Evolutionary conservation across 164 flowering plant genomes (phyloP), one percentile per base, ranked within the genome.

Genomic region (Akebia trifoliata): DNA sequence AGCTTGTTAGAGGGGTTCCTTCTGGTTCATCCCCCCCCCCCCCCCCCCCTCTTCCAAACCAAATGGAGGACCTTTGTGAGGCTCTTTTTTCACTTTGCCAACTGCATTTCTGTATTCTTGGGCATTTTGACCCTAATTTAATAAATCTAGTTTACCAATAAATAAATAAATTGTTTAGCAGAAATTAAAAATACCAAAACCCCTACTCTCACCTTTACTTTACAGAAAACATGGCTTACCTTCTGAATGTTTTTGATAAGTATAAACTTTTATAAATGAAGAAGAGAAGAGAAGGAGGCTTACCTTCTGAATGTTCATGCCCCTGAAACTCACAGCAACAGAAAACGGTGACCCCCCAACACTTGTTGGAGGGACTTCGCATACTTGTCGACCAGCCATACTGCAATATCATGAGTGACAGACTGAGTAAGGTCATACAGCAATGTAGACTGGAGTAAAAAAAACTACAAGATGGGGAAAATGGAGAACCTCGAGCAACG

Each of bases 331-430:
- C 48, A 94, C 83, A 61, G 93, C 97, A 67, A 94, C 47, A 66
- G 88, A 90, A 55, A 68, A 85, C 25, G 28, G 59, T 26, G 96
- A 86, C 50, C 96, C 97, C 59, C 96, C 99, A 64, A 94, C 76
- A 70, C 75, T 94, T 32, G 79, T 31, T 8, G 97, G 79, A 60
- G 97, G 90, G 72, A 94, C 91, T 72, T 90, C 99, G 69, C 39
- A 69, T 12, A 90, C 84, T 74, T 94, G 99, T 38, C 81, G 84
- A 51, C 96, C 95, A 69, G 87, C 83, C 95, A 94, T 86, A 75
- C 99, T 93, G 86, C 69, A 76, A 21, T 10, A 52, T 25, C n/a
- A 54, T 7, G 49, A 48, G n/a, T 20, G 2, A 63, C 54, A 38
- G 35, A 18, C 31, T 36, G 18, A 18, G 39, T 20, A 34, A 40